Base-by-base conservation (phyloP, 257 asterid species). In the Primulina huaijiensis region DNA sequence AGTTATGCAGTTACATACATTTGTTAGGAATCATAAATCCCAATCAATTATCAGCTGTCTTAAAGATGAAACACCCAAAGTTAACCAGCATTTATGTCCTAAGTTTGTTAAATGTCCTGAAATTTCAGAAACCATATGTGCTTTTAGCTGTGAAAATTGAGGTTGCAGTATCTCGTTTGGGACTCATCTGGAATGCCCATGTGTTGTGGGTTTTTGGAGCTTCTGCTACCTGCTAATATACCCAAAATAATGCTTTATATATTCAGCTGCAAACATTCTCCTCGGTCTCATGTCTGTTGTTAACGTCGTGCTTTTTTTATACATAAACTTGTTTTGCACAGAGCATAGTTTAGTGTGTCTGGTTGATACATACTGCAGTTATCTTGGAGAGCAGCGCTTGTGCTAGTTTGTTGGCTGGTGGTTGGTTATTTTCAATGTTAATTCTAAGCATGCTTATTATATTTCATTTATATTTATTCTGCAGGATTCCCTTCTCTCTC, bases 381-480 rank as follows among this genome's bases (percentile, higher is more conserved):
- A 43, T 43, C 53, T 17, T 43, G 12, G 53, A 27, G 53, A 11
- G 53, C n/a, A 38, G 16, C 16, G 2, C 50, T 12, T 5, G 6
- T 43, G n/a, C 53, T 43, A 43, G n/a, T 35, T 35, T 35, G 11
- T 35, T 35, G 12, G 43, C 11, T 35, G n/a, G 17, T 43, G 17
- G 46, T 8, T 43, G 53, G 53, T 12, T 43, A 43, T 43, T 43
- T 43, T 43, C 53, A 43, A 11, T 43, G 12, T 40, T 40, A 40
- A 23, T 40, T 43, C 53, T 9, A 43, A 43, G 53, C n/a, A 17
- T 40, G 53, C 53, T 43, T 43, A 43, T 43, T 43, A 0, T 43
- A n/a, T 43, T 43, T 12, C 53, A 12, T 35, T 80, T 65, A 29
- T 70, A 21, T 46, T 74, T 46, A 21, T 33, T 35, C 62, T 60